Base-by-base conservation (phyloP, 75 land plant genomes). In the Cupressus sempervirens region DNA sequence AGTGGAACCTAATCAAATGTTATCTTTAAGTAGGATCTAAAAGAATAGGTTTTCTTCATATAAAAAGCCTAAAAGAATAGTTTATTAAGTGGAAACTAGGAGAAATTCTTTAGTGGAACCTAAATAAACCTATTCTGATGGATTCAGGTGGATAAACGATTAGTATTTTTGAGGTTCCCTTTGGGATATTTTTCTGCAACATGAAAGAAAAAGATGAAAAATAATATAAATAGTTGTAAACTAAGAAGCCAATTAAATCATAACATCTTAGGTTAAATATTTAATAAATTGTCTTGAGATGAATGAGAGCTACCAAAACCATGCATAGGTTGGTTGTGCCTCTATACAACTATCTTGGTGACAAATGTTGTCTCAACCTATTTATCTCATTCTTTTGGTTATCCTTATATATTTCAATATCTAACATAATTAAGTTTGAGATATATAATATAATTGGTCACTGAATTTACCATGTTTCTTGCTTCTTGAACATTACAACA, bases 401-500 rank as follows among this genome's bases (percentile, higher is more conserved):
- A 70, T 7, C 13, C 30, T 62, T 18, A 11, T 30, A 14, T 1
- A 30, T 0, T 10, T n/a, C 34, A 70, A 70, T 32, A 70, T 32
- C 30, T 29, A 0, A 14, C 74, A 70, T 32, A 11, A 58, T 58
- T 23, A 2, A 70, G 3, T 29, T 29, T 12, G 34, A 30, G 30
- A 29, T 32, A 70, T 32, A 70, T 70, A 30, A 12, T 30, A 70
- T 0, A 29, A 29, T 0, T 70, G 74, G 26, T 58, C 6, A 20
- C 65, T 58, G 26, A 58, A 58, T 58, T 20, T 58, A 23, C 7
- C 65, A 58, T 70, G 0, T 32, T 30, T 29, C 35, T 1, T 70
- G 74, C 34, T 70, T 18, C 20, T 26, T 80, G 81, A n/a, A n/a
- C n/a, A n/a, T 1, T 68, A 65, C 94, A 97, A 97, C 81, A 95